phyloP scores from a whole-genome alignment of 139 green algal species.

The Chloropicon primus region DNA sequence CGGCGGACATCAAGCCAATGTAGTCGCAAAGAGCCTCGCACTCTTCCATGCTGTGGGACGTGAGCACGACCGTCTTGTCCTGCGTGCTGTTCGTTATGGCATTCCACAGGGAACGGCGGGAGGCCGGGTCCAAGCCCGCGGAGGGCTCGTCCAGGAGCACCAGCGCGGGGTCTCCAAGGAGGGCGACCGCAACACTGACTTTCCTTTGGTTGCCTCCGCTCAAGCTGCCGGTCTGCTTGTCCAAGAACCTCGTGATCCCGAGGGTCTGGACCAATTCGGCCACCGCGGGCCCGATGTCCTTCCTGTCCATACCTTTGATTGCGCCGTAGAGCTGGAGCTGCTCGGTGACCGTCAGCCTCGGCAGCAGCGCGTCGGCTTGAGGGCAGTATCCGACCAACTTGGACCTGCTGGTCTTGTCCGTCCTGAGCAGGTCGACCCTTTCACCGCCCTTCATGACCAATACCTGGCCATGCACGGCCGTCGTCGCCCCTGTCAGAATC shows the following conservation, averaged over 20 bases:
- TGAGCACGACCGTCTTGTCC: neutral
- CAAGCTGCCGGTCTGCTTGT: neutral
- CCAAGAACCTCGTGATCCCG: neutral
- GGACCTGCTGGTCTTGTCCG: neutral
- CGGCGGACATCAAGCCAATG: neutral
- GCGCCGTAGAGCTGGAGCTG: neutral
- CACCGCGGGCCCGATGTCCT: neutral
- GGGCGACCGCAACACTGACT: neutral
- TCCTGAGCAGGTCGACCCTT: neutral
- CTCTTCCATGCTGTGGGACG: neutral
- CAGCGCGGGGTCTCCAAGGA: slow-evolving; percentile 23
- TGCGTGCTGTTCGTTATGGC: slow-evolving; percentile 9
- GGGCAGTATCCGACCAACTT: neutral
- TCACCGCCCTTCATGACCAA: neutral
- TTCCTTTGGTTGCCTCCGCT: neutral
- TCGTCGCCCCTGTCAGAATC: neutral
- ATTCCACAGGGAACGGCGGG: slow-evolving; percentile 50
- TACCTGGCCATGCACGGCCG: neutral
- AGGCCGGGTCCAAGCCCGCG: slow-evolving; percentile 20
- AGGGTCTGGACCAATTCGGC: neutral
- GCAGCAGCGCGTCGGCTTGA: neutral
- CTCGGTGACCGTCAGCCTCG: neutral
- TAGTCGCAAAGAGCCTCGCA: neutral
- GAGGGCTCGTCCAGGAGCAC: slow-evolving; percentile 84
- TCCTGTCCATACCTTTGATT: neutral